Evolutionary conservation across 306 rosid species (phyloP).

Genomic region (Cotoneaster glaucophyllus): DNA sequence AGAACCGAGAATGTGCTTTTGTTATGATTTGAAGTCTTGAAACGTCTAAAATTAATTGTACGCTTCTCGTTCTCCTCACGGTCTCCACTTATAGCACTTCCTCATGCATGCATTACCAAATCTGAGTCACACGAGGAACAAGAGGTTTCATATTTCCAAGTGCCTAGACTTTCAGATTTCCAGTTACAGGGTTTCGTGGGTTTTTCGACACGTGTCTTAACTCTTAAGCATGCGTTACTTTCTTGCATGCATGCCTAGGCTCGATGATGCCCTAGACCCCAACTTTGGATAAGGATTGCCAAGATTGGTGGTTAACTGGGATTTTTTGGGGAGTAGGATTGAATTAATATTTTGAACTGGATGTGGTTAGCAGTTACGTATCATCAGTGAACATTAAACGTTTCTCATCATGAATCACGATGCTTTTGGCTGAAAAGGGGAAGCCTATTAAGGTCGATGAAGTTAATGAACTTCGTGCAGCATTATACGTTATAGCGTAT

Average conservation of each 20-base stretch:
- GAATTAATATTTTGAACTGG: background rate
- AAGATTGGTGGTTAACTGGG: background rate
- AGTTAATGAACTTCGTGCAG: background rate
- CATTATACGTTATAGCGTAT: background rate
- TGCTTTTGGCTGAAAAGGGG: background rate
- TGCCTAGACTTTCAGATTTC: background rate
- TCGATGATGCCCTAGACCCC: background rate
- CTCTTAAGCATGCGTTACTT: background rate
- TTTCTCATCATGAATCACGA: background rate
- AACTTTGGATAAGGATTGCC: background rate
- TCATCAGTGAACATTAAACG: background rate
- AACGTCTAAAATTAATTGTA: too few species aligned
- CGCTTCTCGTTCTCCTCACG: too few species aligned
- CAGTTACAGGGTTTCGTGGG: background rate
- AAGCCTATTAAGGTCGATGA: background rate
- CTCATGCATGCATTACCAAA: background rate
- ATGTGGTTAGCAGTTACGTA: background rate
- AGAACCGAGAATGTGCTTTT: too few species aligned
- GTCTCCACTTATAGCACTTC: too few species aligned
- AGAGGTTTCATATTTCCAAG: background rate
- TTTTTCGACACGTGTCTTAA: background rate
- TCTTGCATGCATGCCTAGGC: background rate
- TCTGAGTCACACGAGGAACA: background rate
- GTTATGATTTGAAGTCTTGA: too few species aligned
- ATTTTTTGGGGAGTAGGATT: background rate